Conservation (phyloP, 768 basidiomycete species). For the Amanita subjunquillea region DNA sequence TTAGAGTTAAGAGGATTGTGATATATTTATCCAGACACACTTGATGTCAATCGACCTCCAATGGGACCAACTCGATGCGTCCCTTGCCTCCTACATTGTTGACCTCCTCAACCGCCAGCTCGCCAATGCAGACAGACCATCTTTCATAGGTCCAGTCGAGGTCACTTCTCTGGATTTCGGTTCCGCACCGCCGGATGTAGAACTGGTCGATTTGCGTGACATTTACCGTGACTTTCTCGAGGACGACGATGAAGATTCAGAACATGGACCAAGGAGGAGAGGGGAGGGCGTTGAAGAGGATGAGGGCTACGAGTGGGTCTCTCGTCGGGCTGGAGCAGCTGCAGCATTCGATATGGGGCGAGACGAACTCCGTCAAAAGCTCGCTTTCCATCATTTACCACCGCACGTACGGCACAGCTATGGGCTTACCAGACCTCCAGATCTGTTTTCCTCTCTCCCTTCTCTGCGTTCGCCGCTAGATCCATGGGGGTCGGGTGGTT, state of each 20-base stretch:
- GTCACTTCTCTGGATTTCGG: constrained; percentile 88
- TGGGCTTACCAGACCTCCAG: constrained; percentile 42
- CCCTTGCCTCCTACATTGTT: constrained; percentile 60
- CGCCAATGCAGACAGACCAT: constrained; percentile 60
- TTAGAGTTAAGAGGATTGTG: background rate
- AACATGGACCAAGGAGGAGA: constrained; percentile 41
- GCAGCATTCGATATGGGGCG: constrained; percentile 25
- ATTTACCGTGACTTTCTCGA: constrained; percentile 93
- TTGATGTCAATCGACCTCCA: constrained; percentile 92
- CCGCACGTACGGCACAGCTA: constrained; percentile 68
- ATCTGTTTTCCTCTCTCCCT: constrained; percentile 49
- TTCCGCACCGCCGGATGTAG: constrained; percentile 68
- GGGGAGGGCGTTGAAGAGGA: constrained; percentile 48
- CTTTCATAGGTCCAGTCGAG: constrained; percentile 89
- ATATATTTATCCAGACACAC: background rate
- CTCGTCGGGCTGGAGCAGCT: constrained; percentile 34
- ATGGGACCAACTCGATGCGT: constrained; percentile 75
- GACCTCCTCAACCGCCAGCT: constrained; percentile 76
- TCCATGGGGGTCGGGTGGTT: constrained; percentile 8
- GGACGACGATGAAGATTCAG: constrained; percentile 55
- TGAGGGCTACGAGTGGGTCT: constrained; percentile 81
- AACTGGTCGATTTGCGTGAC: constrained; percentile 86
- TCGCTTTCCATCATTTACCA: constrained; percentile 57
- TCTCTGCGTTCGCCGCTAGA: constrained; percentile 26
- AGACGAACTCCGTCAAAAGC: constrained; percentile 32